Conservation (phyloP, 257 asterid genomes). For the Solanum acaule region DNA sequence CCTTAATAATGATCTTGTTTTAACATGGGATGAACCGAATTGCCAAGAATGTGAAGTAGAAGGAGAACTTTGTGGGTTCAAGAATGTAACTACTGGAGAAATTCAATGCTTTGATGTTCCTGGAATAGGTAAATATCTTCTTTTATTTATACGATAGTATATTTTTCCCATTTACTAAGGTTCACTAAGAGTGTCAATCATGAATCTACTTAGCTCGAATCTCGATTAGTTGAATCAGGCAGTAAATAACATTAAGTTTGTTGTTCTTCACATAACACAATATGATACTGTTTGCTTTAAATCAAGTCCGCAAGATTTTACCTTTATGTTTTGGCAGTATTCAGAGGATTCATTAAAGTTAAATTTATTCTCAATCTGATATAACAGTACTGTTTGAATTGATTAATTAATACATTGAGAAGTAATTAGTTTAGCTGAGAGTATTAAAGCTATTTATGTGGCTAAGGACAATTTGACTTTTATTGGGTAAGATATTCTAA, state of each 20-base stretch:
- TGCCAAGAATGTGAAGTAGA: conserved; percentile 29
- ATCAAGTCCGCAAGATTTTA: background rate
- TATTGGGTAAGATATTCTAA: conserved; percentile 2
- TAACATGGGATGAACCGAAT: conserved; percentile 30
- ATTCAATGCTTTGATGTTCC: conserved; percentile 12
- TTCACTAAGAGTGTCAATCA: background rate
- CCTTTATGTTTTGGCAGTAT: background rate
- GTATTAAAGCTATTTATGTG: background rate
- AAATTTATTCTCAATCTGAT: background rate
- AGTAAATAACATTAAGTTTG: background rate
- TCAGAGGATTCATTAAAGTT: background rate
- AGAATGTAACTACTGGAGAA: background rate
- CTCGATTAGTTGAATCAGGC: background rate
- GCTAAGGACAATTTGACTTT: background rate
- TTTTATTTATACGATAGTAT: background rate
- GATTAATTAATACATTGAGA: background rate
- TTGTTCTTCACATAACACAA: background rate
- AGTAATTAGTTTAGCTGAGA: background rate
- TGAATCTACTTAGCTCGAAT: background rate
- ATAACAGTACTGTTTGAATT: background rate
- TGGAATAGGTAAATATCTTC: conserved; percentile 12
- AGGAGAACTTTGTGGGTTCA: conserved; percentile 17
- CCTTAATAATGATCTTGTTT: conserved; percentile 17
- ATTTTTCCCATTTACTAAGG: background rate
- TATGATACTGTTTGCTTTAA: background rate